Conservation (phyloP, 164 flowering plant genomes). For the Stephania cephalantha region DNA sequence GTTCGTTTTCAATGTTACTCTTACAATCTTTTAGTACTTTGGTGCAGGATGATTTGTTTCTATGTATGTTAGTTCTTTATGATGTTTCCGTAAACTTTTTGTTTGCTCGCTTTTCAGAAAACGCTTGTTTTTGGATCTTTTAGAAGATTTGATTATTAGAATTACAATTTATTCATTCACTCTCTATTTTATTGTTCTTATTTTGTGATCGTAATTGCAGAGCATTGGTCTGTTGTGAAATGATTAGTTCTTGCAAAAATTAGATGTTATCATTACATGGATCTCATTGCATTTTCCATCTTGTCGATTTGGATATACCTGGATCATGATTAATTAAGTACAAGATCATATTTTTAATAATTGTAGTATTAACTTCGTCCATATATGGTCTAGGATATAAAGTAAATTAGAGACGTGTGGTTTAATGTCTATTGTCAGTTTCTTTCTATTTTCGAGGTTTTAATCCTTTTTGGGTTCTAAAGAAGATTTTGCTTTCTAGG, state of each 20-base stretch:
- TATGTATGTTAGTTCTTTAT: neutral
- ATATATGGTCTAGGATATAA: too few relatives aligned
- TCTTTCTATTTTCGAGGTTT: too few relatives aligned
- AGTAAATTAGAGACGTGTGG: too few relatives aligned
- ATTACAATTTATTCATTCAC: neutral
- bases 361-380: too few relatives aligned
- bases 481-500: too few relatives aligned
- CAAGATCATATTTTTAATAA: too few relatives aligned
- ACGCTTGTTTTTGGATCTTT: neutral
- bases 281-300: neutral
- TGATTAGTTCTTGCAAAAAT: too few relatives aligned
- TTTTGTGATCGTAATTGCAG: neutral
- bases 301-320: neutral
- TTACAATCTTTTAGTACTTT: neutral
- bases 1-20: neutral
- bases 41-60: neutral
- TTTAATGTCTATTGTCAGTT: too few relatives aligned
- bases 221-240: neutral
- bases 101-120: neutral
- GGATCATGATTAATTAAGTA: too few relatives aligned
- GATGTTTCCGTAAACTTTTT: neutral
- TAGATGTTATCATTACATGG: neutral
- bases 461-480: too few relatives aligned
- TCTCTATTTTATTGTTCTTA: too few relatives aligned
- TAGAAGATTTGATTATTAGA: neutral